phyloP scores from a whole-genome alignment of 176 grass and related monocot species.

The Oryza glumipatula region DNA sequence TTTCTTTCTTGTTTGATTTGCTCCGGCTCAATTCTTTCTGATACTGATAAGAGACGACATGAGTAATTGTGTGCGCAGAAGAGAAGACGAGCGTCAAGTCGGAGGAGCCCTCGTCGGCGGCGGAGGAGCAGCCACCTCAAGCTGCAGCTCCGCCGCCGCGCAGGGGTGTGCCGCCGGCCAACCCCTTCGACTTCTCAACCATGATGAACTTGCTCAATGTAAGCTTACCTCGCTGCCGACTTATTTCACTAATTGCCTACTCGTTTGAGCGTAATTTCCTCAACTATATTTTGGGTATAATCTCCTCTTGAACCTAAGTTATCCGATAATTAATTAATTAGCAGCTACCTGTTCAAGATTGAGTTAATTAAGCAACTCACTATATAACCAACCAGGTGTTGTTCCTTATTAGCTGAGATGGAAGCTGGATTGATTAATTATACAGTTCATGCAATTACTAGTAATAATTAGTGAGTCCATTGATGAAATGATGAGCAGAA shows the following conservation, averaged over 20 bases:
- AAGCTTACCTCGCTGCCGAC: conserved; percentile 23
- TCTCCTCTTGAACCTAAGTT: no score
- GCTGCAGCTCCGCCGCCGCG: neutral
- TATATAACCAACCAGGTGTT: no score
- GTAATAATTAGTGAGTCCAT: neutral
- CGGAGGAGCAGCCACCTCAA: conserved; percentile 29
- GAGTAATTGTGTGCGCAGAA: conserved; percentile 40
- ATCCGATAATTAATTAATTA: neutral
- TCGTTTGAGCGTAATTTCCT: neutral
- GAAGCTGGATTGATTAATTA: neutral
- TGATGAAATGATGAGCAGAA: neutral
- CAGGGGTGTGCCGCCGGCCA: conserved; percentile 33
- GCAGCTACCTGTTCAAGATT: conserved; percentile 1
- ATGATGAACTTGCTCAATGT: conserved; percentile 86
- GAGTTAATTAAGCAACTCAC: neutral
- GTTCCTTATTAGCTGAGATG: no score
- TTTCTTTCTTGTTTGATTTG: neutral
- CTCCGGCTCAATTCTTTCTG: neutral
- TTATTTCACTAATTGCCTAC: neutral
- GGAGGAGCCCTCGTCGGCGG: conserved; percentile 27
- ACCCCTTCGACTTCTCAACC: conserved; percentile 92
- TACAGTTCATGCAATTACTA: neutral
- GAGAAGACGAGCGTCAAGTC: conserved; percentile 56
- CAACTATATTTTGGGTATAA: neutral
- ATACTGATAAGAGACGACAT: neutral